Percentiles rank a stretch among this genome's conserved stretches.
Evolutionary conservation across 2,329 filamentous ascomycete genomes (phyloP).

Genomic region (Meredithiella fracta): DNA sequence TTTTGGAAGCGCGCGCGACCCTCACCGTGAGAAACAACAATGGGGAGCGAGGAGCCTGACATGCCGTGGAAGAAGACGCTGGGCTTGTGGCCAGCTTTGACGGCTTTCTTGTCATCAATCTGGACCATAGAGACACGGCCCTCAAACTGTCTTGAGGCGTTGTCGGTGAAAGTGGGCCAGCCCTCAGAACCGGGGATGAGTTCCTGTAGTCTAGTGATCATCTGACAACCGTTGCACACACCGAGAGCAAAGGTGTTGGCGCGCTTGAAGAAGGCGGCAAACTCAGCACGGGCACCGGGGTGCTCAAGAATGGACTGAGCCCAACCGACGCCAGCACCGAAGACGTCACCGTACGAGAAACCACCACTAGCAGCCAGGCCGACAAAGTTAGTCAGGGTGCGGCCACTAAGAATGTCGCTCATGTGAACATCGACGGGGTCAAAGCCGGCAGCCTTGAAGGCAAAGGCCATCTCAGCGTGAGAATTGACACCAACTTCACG

Average conservation of each 20-base stretch:
- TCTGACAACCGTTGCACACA: constrained; percentile 96
- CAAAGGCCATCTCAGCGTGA: constrained; percentile 94
- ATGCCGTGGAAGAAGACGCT: constrained; percentile 88
- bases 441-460: constrained; percentile 82
- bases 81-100: constrained; percentile 25
- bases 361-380: constrained; percentile 91
- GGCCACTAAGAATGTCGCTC: constrained; percentile 72
- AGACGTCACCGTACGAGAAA: constrained; percentile 70
- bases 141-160: constrained; percentile 78
- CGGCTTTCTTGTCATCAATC: constrained; percentile 30
- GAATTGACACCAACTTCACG: constrained; percentile 93
- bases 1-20: constrained; percentile 61
- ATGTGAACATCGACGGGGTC: constrained; percentile 89
- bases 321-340: constrained; percentile 95
- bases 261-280: constrained; percentile 70
- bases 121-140: constrained; percentile 69
- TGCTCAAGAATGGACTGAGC: constrained; percentile 85
- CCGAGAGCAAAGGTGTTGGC: constrained; percentile 83
- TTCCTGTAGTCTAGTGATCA: constrained; percentile 62
- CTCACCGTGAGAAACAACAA: constrained; percentile 81
- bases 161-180: constrained; percentile 80
- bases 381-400: constrained; percentile 66
- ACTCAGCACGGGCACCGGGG: constrained; percentile 56
- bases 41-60: constrained; percentile 64
- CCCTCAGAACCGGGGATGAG: constrained; percentile 68